These are phyloP conservation scores for Asterophora lycoperdoides DNA, from an alignment of 768 basidiomycete genomes.

Conservation along the genomic window DNA sequence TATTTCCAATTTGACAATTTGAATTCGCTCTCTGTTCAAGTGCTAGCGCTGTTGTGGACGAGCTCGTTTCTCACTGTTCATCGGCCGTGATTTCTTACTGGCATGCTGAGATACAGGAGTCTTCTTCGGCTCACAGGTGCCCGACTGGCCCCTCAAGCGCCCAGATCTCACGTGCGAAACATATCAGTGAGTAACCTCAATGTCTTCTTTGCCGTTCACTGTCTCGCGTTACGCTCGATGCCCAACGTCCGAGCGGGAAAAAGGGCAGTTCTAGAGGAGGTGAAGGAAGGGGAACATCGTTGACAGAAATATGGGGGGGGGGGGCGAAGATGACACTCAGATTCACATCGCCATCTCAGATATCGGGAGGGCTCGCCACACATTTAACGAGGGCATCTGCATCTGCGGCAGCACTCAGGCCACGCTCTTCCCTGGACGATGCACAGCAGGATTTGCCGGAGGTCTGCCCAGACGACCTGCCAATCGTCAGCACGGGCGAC, in stretches of 20 bases:
- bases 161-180: background rate
- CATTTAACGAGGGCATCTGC: constrained; percentile 16
- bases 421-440: constrained; percentile 13
- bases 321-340: too few relatives aligned
- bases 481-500: constrained; percentile 53
- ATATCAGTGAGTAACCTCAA: background rate
- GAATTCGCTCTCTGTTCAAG: too few relatives aligned
- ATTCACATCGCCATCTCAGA: background rate
- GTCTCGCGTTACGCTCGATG: too few relatives aligned
- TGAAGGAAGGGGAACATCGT: too few relatives aligned
- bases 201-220: too few relatives aligned
- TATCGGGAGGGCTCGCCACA: constrained; percentile 5
- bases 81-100: background rate
- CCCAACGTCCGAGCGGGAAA: too few relatives aligned
- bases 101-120: background rate
- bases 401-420: constrained; percentile 20
- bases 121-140: background rate
- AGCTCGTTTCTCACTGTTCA: background rate
- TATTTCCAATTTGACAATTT: too few relatives aligned
- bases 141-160: background rate
- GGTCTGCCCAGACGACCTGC: constrained; percentile 39
- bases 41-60: too few relatives aligned
- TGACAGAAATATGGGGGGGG: too few relatives aligned
- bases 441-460: constrained; percentile 19
- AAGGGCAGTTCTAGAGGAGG: too few relatives aligned